Percentiles rank a stretch among this genome's conserved stretches.
Conservation (phyloP, 345 rosid genomes). For the Brassica nigra region DNA sequence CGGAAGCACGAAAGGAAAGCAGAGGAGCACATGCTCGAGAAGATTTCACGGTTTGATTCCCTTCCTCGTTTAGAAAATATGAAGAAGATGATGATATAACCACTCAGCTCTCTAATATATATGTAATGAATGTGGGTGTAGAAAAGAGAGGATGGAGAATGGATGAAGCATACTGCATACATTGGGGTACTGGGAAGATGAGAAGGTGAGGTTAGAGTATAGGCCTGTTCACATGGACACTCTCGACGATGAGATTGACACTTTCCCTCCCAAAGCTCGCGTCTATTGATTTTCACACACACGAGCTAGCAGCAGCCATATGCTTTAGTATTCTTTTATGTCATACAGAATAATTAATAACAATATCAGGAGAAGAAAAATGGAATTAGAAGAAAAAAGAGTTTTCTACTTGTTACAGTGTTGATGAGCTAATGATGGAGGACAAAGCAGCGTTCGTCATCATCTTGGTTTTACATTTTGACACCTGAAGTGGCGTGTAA, state of each 20-base stretch:
- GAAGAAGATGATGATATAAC: neutral
- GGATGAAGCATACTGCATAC: slow-evolving; percentile 85
- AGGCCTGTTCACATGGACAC: slow-evolving; percentile 98
- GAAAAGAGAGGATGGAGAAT: slow-evolving; percentile 92
- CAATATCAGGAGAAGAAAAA: slow-evolving; percentile 3
- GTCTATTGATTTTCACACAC: slow-evolving; percentile 59
- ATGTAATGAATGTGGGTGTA: slow-evolving; percentile 44
- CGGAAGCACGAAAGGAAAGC: slow-evolving; percentile 98
- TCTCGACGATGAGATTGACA: slow-evolving; percentile 77
- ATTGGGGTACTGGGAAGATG: slow-evolving; percentile 88
- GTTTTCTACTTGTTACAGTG: neutral
- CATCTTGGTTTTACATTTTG: slow-evolving; percentile 8
- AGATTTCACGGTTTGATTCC: slow-evolving; percentile 77
- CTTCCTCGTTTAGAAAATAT: neutral
- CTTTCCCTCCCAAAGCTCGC: slow-evolving; percentile 98
- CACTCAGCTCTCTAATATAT: neutral
- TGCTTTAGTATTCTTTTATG: neutral
- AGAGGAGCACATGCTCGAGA: slow-evolving; percentile 99
- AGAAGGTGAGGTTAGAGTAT: slow-evolving; percentile 86
- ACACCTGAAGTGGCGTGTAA: slow-evolving; percentile 11
- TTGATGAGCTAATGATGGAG: slow-evolving; percentile 6
- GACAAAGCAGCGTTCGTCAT: neutral
- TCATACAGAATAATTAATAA: slow-evolving; percentile 8
- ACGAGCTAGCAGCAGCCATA: neutral
- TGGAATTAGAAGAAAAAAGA: neutral